Percentiles rank a stretch among this genome's conserved stretches.
Conservation (phyloP, 225 moss, liverwort and hornwort genomes). For the Polytrichum commune region DNA sequence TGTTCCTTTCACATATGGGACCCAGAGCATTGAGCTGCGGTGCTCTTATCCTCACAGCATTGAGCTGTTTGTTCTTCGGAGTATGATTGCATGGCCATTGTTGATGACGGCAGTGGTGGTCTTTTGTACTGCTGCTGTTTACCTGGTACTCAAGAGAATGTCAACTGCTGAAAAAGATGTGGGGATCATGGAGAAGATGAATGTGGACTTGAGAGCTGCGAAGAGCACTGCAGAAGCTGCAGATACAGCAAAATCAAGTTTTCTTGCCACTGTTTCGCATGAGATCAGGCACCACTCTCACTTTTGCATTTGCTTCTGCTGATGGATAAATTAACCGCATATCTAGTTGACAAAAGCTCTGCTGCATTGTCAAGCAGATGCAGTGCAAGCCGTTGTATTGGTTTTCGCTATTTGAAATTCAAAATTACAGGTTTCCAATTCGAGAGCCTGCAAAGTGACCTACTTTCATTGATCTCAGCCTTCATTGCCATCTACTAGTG, state of each 20-base stretch:
- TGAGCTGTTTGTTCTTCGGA: constrained; percentile 46
- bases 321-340: neutral
- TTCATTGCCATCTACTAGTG: too few species aligned
- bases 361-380: neutral
- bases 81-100: constrained; percentile 81
- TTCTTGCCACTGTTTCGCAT: constrained; percentile 92
- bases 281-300: constrained; percentile 64
- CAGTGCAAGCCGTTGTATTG: neutral
- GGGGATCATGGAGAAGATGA: constrained; percentile 66
- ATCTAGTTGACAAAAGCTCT: neutral
- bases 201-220: constrained; percentile 53
- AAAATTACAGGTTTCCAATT: too few species aligned
- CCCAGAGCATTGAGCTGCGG: constrained; percentile 50
- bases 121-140: constrained; percentile 70
- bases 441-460: too few species aligned
- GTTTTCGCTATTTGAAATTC: too few species aligned
- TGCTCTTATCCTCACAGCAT: constrained; percentile 34
- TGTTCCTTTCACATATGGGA: constrained; percentile 48
- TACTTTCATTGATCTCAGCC: too few species aligned
- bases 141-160: constrained; percentile 80
- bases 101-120: constrained; percentile 78
- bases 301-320: neutral
- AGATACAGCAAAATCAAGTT: constrained; percentile 81
- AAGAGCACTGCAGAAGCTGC: constrained; percentile 78
- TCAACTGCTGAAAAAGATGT: constrained; percentile 72